A percentile compares a stretch with the other conserved stretches of the same genome.
Evolutionary conservation across 768 basidiomycete genomes (phyloP).

Genomic region (Coprinopsis marcescibilis): DNA sequence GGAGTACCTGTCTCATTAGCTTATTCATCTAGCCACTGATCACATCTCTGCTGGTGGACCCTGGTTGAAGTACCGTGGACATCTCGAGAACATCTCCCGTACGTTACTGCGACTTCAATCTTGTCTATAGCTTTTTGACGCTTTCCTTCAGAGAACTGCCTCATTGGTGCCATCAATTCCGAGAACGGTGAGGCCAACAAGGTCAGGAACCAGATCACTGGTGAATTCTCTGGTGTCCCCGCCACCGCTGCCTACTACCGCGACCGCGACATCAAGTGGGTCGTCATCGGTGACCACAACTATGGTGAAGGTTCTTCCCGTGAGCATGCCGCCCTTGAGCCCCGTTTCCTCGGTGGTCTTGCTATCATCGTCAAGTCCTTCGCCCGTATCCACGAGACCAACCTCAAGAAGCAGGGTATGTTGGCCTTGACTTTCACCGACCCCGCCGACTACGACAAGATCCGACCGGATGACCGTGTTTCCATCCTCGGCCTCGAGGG

Average conservation of each 20-base stretch:
- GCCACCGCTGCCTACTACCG: slow-evolving; percentile 85
- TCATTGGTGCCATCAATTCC: slow-evolving; percentile 95
- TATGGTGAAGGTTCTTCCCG: slow-evolving; percentile 98
- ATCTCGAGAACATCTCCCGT: slow-evolving; percentile 97
- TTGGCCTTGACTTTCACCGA: slow-evolving; percentile 91
- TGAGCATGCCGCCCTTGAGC: slow-evolving; percentile 96
- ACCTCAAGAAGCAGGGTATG: slow-evolving; percentile 99
- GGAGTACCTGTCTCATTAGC: slow-evolving; percentile 27
- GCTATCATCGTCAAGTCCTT: slow-evolving; percentile 96
- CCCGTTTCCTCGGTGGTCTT: slow-evolving; percentile 89
- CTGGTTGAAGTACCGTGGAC: slow-evolving; percentile 99
- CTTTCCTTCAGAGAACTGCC: slow-evolving; percentile 73
- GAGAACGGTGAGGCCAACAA: slow-evolving; percentile 97
- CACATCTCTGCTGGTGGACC: slow-evolving; percentile 97
- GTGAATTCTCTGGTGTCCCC: slow-evolving; percentile 82
- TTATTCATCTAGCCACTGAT: slow-evolving; percentile 57
- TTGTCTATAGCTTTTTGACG: background rate
- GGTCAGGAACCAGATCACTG: slow-evolving; percentile 84
- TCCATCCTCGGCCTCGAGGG: slow-evolving; percentile 83
- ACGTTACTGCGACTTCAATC: slow-evolving; percentile 21
- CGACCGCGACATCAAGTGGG: slow-evolving; percentile 88
- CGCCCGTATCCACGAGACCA: slow-evolving; percentile 96
- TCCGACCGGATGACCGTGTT: slow-evolving; percentile 82
- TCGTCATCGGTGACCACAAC: slow-evolving; percentile 93
- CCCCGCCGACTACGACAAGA: slow-evolving; percentile 91